Evolutionary conservation across 202 grass and related monocot genomes (phyloP), one percentile per base, ranked within the genome.

Genomic region (Sporobolus alterniflorus): DNA sequence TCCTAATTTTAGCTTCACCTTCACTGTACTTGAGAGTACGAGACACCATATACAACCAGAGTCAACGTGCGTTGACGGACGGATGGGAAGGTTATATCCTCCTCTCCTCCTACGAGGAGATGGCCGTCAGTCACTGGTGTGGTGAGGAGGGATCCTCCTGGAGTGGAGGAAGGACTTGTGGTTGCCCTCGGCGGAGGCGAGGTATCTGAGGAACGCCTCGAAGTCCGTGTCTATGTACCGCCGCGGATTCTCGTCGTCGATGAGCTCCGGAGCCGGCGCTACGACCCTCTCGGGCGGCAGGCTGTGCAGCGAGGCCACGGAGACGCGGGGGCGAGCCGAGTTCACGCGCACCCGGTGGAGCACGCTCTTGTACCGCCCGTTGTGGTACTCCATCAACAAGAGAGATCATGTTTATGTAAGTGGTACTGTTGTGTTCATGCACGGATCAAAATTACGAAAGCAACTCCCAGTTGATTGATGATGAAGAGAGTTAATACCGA

Each of bases 301-400:
- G 87, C 93, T 88, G 75, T 92, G 93, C 15, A 95, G 85, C 24
- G 93, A 95, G 14, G 93, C 93, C 16, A 95, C 81, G 0, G 93
- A 95, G 73, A 92, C 76, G 22, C 93, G 85, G 8, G 78, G 67
- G 63, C 74, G 73, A 0, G 32, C 18, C 0, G 78, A 64, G 82
- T 95, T 95, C 25, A 88, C 90, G 16, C 87, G 74, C 55, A 92
- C 93, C 0, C 93, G 74, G 55, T 95, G 93, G 54, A 95, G 73
- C 67, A 88, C 83, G 78, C 93, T 95, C 75, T 75, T 81, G 85
- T 95, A 95, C 25, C 80, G 79, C 52, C 93, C 93, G 43, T 95
- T 95, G 79, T 87, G 92, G 49, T 84, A 89, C 17, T 7, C 21
- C 18, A 15, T 21, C 49, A 6, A 52, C 47, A 50, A n/a, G n/a